Base-by-base conservation (phyloP, 129 eudicot genomes). In the Heracleum sosnowskyi region DNA sequence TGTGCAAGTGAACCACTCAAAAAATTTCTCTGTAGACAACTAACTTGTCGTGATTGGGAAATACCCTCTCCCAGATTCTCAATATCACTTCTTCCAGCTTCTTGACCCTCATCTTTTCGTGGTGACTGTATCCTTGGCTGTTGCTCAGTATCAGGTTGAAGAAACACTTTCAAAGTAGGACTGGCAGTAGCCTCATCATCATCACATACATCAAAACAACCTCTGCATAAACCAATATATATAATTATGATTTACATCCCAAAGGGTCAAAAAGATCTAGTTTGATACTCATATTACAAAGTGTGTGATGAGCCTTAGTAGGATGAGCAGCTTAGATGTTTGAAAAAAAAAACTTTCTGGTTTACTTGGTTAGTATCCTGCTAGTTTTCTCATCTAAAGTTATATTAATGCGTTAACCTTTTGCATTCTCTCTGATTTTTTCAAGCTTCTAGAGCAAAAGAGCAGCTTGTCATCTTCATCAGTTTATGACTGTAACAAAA, bases 121-220 rank as follows among this genome's bases (percentile, higher is more conserved):
- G 78, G 33, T 73, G 89, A 51, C 72, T 82, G 85, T 24, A 74
- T 73, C 62, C 75, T 83, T 66, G 77, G 78, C 74, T 74, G 88
- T 70, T 83, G 87, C 68, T 86, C 90, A 42, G 80, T 49, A 76
- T 90, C 91, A 35, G 91, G 82, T 78, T 46, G 84, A 69, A 57
- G 77, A 57, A 87, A 82, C 78, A 83, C 88, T 80, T 76, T 85
- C 37, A 73, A 76, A 82, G 76, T 84, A 29, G 90, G 89, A 83
- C 85, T 84, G 76, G 69, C 78, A 22, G 79, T 76, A 33, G 42
- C 81, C 73, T 28, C 76, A 72, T 90, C 92, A 82, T 90, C 94
- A 79, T 91, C 94, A 81, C 89, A 84, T 41, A 95, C 84, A 86
- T 95, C 98, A 60, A 95, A 95, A 83, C 93, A 94, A 46, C 91